Conservation (phyloP, 2,329 filamentous ascomycete species). For the Purpureocillium takamizusanense region DNA sequence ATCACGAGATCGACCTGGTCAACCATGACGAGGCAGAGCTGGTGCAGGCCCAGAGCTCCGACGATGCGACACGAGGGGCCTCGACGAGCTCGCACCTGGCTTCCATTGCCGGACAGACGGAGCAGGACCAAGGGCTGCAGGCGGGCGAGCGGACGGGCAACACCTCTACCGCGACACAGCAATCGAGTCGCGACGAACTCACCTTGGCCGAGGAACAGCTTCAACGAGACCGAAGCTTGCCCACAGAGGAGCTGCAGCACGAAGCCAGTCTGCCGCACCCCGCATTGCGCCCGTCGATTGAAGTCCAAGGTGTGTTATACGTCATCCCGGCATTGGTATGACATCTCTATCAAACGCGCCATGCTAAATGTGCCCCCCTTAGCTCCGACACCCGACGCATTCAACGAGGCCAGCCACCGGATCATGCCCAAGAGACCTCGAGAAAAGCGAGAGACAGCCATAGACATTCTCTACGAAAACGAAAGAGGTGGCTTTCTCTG, state of each 20-base stretch:
- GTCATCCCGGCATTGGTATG: not conserved
- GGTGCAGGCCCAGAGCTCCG: conserved; percentile 8
- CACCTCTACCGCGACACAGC: not conserved
- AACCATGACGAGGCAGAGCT: conserved; percentile 36
- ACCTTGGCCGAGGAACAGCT: not conserved
- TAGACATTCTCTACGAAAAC: conserved; percentile 93
- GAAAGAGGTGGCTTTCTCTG: conserved; percentile 86
- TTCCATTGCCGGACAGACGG: conserved; percentile 3
- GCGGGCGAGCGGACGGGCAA: conserved; percentile 2
- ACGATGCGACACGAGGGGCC: conserved; percentile 7
- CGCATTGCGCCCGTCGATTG: conserved; percentile 20
- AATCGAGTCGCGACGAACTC: not conserved
- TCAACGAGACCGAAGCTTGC: not conserved
- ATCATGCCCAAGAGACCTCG: conserved; percentile 23
- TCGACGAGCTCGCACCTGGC: conserved; percentile 8
- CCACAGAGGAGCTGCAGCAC: conserved; percentile 1
- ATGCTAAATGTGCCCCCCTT: not conserved
- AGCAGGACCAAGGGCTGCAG: conserved; percentile 1
- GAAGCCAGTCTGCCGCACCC: conserved; percentile 9
- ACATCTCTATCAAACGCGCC: not conserved
- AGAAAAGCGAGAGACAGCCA: conserved; percentile 42
- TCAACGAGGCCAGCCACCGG: conserved; percentile 16
- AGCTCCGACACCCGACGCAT: conserved; percentile 20
- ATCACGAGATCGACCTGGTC: conserved; percentile 63
- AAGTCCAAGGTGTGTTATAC: conserved; percentile 18